Percentiles rank a stretch among this genome's conserved stretches.
phyloP scores from a whole-genome alignment of 805 yeast species.

The Clavispora fructus region DNA sequence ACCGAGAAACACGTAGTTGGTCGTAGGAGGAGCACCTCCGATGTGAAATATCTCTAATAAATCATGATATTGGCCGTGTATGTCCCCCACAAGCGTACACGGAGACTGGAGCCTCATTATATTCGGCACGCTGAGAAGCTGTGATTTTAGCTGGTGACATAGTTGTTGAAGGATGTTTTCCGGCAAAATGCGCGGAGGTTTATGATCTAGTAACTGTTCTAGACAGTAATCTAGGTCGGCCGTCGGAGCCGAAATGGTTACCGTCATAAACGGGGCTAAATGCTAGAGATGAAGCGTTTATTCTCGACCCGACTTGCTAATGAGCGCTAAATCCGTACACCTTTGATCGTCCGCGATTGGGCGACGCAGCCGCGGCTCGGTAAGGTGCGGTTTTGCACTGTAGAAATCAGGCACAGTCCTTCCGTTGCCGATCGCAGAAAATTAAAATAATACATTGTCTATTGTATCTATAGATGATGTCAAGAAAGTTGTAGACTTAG shows the following conservation, averaged over 20 bases:
- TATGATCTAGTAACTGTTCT: slow-evolving; percentile 35
- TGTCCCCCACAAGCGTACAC: slow-evolving; percentile 94
- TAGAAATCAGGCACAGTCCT: too few relatives aligned
- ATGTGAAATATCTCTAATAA: slow-evolving; percentile 86
- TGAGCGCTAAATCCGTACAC: neutral
- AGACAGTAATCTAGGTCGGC: slow-evolving; percentile 39
- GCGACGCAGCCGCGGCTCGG: too few relatives aligned
- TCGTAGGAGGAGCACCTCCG: slow-evolving; percentile 90
- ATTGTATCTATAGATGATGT: too few relatives aligned
- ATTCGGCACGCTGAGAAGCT: slow-evolving; percentile 74
- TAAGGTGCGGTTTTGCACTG: too few relatives aligned
- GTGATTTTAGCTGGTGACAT: slow-evolving; percentile 63
- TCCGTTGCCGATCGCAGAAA: too few relatives aligned
- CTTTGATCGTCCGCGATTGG: neutral
- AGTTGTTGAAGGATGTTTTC: slow-evolving; percentile 36
- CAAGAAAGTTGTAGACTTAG: too few relatives aligned
- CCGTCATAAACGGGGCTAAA: slow-evolving; percentile 22
- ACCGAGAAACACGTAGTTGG: slow-evolving; percentile 88
- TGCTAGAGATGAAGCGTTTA: neutral
- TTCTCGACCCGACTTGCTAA: neutral
- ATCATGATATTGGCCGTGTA: slow-evolving; percentile 96
- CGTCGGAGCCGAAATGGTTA: slow-evolving; percentile 26
- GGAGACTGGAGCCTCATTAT: slow-evolving; percentile 83
- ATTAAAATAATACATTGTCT: too few relatives aligned
- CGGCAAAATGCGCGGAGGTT: slow-evolving; percentile 40